Conservation (phyloP, 768 basidiomycete species). For the Mycena rosella region DNA sequence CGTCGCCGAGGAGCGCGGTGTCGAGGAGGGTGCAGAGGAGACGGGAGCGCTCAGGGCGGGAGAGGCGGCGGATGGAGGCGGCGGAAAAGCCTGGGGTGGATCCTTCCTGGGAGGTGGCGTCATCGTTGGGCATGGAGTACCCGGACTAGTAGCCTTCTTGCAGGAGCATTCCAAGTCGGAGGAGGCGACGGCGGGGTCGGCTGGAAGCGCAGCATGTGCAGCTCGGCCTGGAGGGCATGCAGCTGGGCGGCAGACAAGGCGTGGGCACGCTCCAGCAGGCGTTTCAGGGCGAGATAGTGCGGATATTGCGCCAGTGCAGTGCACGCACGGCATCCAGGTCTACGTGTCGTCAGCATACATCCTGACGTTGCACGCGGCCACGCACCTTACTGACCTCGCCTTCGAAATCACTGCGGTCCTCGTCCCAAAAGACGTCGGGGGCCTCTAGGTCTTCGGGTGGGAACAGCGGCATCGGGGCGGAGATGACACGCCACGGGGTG, state of each 20-base stretch:
- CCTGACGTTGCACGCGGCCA: background rate
- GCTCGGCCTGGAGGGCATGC: slow-evolving; percentile 88
- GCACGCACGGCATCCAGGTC: slow-evolving; percentile 54
- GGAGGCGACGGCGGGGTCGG: background rate
- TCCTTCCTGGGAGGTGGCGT: slow-evolving; percentile 54
- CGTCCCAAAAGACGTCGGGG: slow-evolving; percentile 76
- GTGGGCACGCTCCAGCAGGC: slow-evolving; percentile 85
- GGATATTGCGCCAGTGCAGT: slow-evolving; percentile 65
- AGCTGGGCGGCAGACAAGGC: slow-evolving; percentile 84
- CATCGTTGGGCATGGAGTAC: slow-evolving; percentile 63
- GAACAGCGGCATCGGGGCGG: slow-evolving; percentile 46
- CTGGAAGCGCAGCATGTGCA: slow-evolving; percentile 71
- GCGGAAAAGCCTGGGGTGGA: slow-evolving; percentile 49
- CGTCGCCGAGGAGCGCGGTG: slow-evolving; percentile 73
- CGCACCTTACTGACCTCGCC: slow-evolving; percentile 77
- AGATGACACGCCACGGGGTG: slow-evolving; percentile 42
- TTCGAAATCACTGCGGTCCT: slow-evolving; percentile 64
- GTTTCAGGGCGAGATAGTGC: slow-evolving; percentile 81
- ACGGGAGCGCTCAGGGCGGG: slow-evolving; percentile 33
- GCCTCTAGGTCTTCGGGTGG: slow-evolving; percentile 68
- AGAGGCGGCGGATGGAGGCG: slow-evolving; percentile 42
- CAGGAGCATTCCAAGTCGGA: slow-evolving; percentile 37
- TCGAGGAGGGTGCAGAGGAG: slow-evolving; percentile 33
- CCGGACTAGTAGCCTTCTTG: slow-evolving; percentile 81
- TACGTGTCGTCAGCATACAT: slow-evolving; percentile 17